Conservation (phyloP, 2,329 filamentous ascomycete species). For the Didymosphaeria variabile region DNA sequence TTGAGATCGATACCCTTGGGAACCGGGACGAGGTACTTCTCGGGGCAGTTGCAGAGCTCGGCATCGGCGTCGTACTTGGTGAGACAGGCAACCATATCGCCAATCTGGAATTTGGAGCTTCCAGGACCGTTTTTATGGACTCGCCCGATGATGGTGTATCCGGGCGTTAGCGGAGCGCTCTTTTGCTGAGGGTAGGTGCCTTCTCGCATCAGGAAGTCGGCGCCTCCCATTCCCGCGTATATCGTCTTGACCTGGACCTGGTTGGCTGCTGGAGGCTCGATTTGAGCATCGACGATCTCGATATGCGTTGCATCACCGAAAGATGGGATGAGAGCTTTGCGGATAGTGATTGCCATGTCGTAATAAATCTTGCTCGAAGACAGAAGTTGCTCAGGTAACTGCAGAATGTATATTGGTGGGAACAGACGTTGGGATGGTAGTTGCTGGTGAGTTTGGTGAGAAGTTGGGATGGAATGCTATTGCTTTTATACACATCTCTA, state of each 20-base stretch:
- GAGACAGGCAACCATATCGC: conserved; percentile 40
- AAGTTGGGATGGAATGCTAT: neutral
- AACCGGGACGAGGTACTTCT: conserved; percentile 57
- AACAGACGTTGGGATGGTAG: neutral
- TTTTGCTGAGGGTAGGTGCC: conserved; percentile 59
- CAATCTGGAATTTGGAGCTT: conserved; percentile 34
- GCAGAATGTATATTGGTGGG: neutral
- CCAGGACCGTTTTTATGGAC: conserved; percentile 52
- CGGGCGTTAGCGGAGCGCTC: conserved; percentile 58
- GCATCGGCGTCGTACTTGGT: conserved; percentile 50
- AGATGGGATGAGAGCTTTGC: conserved; percentile 57
- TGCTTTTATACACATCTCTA: neutral
- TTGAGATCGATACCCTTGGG: conserved; percentile 54
- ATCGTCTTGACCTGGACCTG: conserved; percentile 60
- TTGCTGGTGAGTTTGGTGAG: neutral
- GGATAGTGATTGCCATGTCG: conserved; percentile 46
- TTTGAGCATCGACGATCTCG: conserved; percentile 44
- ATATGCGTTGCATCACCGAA: conserved; percentile 55
- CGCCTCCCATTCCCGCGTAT: conserved; percentile 59
- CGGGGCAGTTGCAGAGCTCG: conserved; percentile 57
- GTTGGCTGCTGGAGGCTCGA: conserved; percentile 52
- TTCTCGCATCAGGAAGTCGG: conserved; percentile 61
- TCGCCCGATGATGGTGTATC: conserved; percentile 59
- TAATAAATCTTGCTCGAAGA: neutral
- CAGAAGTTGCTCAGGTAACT: neutral